phyloP scores from a whole-genome alignment of 345 rosid genomes.

The Populus euphratica region DNA sequence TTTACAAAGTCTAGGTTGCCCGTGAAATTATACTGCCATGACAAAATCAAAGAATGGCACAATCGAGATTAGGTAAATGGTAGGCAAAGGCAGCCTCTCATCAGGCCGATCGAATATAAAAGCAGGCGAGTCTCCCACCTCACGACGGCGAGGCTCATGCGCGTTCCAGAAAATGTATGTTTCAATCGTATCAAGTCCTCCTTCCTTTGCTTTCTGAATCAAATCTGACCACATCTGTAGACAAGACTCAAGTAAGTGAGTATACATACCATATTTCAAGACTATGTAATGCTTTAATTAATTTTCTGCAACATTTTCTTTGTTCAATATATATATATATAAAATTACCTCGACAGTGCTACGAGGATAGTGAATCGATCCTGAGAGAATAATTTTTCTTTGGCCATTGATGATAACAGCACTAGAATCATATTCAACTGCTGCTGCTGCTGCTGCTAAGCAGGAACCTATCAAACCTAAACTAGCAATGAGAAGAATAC shows the following conservation, averaged over 20 bases:
- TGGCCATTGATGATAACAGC: slow-evolving; percentile 52
- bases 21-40: slow-evolving; percentile 15
- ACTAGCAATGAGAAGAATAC: not conserved
- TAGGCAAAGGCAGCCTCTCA: no score
- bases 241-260: no score
- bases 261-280: no score
- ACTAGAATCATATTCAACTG: slow-evolving; percentile 22
- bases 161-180: slow-evolving; percentile 55
- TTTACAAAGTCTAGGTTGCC: slow-evolving; percentile 38
- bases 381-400: slow-evolving; percentile 38
- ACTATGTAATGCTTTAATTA: no score
- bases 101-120: no score
- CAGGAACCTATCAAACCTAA: slow-evolving; percentile 10
- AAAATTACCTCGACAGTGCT: slow-evolving; percentile 42
- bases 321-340: no score
- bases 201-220: slow-evolving; percentile 45
- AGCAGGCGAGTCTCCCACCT: slow-evolving; percentile 10
- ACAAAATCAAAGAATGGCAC: no score
- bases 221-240: slow-evolving; percentile 60
- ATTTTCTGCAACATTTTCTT: no score
- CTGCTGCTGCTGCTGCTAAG: slow-evolving; percentile 6
- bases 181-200: slow-evolving; percentile 52
- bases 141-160: slow-evolving; percentile 47
- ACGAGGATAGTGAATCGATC: slow-evolving; percentile 50
- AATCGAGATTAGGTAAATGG: no score